Evolutionary conservation across 768 basidiomycete genomes (phyloP), one percentile per base, ranked within the genome.

Genomic region (Amyloporia xantha): DNA sequence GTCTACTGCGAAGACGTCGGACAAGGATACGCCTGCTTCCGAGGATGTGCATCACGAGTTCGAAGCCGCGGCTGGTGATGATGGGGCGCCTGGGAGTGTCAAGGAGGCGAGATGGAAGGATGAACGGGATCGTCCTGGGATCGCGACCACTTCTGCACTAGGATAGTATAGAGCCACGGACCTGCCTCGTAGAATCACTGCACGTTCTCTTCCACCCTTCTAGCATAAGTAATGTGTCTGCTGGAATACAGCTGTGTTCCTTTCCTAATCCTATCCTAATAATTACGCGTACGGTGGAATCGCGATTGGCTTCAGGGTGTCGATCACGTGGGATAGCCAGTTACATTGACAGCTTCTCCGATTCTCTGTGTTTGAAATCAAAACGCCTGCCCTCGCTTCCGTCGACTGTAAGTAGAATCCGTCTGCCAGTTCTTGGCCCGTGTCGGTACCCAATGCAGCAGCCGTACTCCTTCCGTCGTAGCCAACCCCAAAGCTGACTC

Each of bases 41-140:
- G 61, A 65, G 51, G 59, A 62, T 28, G 60, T 56, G 38, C 59
- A 58, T 41, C 51, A 53, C 48, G 40, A 39, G 12, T 40, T 30
- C 41, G 54, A 65, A 56, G 56, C 44, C 23, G 17, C 66, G 50
- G 54, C 57, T 50, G 66, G 68, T 23, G 61, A 58, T 44, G 58
- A 58, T 47, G 61, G 52, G 35, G 68, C 54, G 51, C 57, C 47
- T 47, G 67, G 53, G 47, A 47, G 47, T 13, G 54, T 49, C 17
- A 58, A 54, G 54, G 52, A 53, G 33, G 50, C 37, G 48, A 50
- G 52, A 49, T 58, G 51, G 56, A 55, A 54, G 56, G 56, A 58
- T 36, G 54, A 49, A 38, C 45, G 52, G 35, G 36, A 41, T 4
- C 40, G 36, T 24, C 41, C 26, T 10, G 41, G 48, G 28, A 60